phyloP scores from a whole-genome alignment of 2,329 filamentous ascomycete genomes.

The Cercospora citrullina region DNA sequence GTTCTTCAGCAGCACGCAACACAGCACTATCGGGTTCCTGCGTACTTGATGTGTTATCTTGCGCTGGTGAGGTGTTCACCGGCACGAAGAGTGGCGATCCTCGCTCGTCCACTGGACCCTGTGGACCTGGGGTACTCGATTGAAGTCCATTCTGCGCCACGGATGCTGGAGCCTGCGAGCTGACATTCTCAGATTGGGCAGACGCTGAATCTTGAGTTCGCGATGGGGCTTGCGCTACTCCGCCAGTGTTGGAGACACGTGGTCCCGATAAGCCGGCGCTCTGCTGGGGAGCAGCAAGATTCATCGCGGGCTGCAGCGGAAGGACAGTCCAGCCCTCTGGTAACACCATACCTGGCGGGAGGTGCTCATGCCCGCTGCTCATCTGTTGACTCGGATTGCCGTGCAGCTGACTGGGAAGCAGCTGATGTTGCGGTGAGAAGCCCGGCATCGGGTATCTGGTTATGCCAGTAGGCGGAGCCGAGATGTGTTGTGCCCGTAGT shows the following conservation, averaged over 20 bases:
- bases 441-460: constrained; percentile 17
- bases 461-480: constrained; percentile 24
- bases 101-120: constrained; percentile 32
- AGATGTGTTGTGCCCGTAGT: constrained; percentile 52
- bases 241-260: not conserved
- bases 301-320: constrained; percentile 44
- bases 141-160: not conserved
- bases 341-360: constrained; percentile 54
- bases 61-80: not conserved
- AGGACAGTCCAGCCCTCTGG: constrained; percentile 56
- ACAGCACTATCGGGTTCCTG: not conserved
- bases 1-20: constrained; percentile 12
- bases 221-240: not conserved
- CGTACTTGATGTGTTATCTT: not conserved
- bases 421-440: constrained; percentile 14
- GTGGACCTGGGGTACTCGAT: not conserved
- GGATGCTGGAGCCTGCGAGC: not conserved
- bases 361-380: constrained; percentile 45
- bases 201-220: not conserved
- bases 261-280: not conserved
- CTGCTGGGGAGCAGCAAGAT: constrained; percentile 4
- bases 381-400: constrained; percentile 38
- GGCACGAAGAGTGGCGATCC: constrained; percentile 37
- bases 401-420: constrained; percentile 21
- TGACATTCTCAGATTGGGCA: not conserved